phyloP scores from a whole-genome alignment of 306 rosid species.

The Lathyrus tuberosus region DNA sequence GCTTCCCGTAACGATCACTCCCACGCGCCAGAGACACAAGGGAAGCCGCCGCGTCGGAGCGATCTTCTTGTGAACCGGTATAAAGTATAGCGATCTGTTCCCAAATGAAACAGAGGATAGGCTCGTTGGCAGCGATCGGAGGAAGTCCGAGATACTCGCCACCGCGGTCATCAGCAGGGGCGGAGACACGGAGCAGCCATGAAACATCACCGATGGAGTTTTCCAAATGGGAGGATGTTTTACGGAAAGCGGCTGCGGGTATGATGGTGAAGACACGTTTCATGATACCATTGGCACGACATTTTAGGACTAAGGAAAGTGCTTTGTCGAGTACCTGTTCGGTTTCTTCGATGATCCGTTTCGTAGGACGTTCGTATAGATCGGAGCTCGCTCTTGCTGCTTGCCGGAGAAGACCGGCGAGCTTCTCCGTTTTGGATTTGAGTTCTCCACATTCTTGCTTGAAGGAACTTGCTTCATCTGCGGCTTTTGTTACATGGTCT shows the following conservation, averaged over 20 bases:
- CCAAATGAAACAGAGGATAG: slow-evolving; percentile 72
- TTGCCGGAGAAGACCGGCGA: slow-evolving; percentile 71
- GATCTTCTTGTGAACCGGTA: slow-evolving; percentile 47
- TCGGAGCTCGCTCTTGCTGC: slow-evolving; percentile 73
- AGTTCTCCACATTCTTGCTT: slow-evolving; percentile 66
- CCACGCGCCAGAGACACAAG: slow-evolving; percentile 70
- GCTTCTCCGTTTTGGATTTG: slow-evolving; percentile 66
- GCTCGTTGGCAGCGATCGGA: slow-evolving; percentile 74
- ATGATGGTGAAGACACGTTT: slow-evolving; percentile 76
- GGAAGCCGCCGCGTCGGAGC: slow-evolving; percentile 73
- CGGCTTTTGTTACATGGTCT: slow-evolving; percentile 65
- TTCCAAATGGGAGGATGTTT: slow-evolving; percentile 57
- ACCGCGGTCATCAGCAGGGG: slow-evolving; percentile 58
- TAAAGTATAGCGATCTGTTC: slow-evolving; percentile 65
- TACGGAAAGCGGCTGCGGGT: slow-evolving; percentile 62
- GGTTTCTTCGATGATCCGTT: slow-evolving; percentile 78
- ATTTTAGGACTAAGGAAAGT: slow-evolving; percentile 58
- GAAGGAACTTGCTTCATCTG: slow-evolving; percentile 59
- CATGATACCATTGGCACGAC: slow-evolving; percentile 59
- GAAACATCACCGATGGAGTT: slow-evolving; percentile 74
- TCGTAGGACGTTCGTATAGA: slow-evolving; percentile 76
- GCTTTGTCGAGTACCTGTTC: slow-evolving; percentile 74
- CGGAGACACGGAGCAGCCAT: slow-evolving; percentile 84
- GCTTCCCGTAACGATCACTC: slow-evolving; percentile 65
- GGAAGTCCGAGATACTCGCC: slow-evolving; percentile 73